Conservation (phyloP, 148 eudicot species). For the Rhododendron ovatum region DNA sequence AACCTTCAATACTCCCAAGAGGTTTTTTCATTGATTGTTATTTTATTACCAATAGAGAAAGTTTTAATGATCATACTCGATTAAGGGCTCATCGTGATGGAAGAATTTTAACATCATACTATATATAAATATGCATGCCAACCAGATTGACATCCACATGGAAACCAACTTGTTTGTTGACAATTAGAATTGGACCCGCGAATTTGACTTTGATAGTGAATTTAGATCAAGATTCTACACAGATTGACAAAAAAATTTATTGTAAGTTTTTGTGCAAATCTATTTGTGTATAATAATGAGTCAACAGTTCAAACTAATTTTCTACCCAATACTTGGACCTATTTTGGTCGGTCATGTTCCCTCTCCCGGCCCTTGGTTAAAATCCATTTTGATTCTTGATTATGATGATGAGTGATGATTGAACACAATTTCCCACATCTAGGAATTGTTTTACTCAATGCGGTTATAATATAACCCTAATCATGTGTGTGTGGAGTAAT, state of each 20-base stretch:
- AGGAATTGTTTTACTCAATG: background rate
- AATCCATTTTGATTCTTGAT: background rate
- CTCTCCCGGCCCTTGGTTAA: background rate
- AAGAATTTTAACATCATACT: no score
- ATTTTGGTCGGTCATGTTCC: background rate
- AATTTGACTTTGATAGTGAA: background rate
- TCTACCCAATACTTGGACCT: background rate
- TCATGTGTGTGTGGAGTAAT: background rate
- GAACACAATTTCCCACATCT: slow-evolving; percentile 8
- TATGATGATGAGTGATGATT: background rate
- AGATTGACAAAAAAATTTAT: background rate
- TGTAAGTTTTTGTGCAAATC: background rate
- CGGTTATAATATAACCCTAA: background rate
- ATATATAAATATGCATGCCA: no score
- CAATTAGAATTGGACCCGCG: background rate
- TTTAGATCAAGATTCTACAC: no score
- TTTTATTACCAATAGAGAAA: no score
- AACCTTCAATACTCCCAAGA: no score
- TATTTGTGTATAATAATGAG: background rate
- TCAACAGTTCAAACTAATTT: slow-evolving; percentile 12
- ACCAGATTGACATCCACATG: no score
- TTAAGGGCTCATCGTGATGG: no score
- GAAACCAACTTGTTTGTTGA: background rate
- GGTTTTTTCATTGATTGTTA: no score
- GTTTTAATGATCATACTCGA: no score